These are phyloP conservation scores for Paracoccidioides lutzii DNA, from an alignment of 2,329 filamentous ascomycete genomes.

Conservation along the genomic window DNA sequence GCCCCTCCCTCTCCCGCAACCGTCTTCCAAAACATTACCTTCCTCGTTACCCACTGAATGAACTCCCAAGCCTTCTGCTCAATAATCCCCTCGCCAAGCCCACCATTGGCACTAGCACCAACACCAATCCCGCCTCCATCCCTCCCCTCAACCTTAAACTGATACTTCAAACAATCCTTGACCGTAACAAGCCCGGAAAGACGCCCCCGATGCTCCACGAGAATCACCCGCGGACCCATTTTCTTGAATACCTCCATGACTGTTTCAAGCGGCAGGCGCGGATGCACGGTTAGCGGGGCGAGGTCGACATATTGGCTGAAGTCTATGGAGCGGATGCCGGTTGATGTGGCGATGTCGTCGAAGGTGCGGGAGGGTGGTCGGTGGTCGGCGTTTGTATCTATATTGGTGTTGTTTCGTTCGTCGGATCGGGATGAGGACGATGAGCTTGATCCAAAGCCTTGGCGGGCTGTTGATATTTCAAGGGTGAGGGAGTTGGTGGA, in stretches of 20 bases:
- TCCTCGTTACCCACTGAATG: conserved; percentile 21
- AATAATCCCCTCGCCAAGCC: conserved; percentile 12
- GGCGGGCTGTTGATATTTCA: not conserved
- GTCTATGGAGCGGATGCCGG: conserved; percentile 51
- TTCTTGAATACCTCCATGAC: conserved; percentile 99
- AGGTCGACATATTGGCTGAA: conserved; percentile 79
- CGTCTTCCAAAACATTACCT: conserved; percentile 11
- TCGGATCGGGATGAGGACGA: not conserved
- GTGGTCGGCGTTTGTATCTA: not conserved
- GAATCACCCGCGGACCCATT: conserved; percentile 83
- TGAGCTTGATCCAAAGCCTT: not conserved
- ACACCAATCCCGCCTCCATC: conserved; percentile 34
- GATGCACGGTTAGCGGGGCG: conserved; percentile 82
- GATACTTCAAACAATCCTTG: conserved; percentile 93
- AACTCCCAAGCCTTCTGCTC: conserved; percentile 28
- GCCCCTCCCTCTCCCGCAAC: not conserved
- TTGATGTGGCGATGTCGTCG: conserved; percentile 45
- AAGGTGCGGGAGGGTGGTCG: conserved; percentile 39
- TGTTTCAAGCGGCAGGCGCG: conserved; percentile 80
- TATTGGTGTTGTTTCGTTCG: not conserved
- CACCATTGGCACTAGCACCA: conserved; percentile 10
- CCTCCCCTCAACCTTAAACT: conserved; percentile 86
- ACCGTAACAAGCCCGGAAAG: conserved; percentile 81
- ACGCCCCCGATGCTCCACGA: conserved; percentile 79
- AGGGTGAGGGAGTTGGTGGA: not conserved